Conservation (phyloP, 2,329 filamentous ascomycete genomes). For the Fusarium palustre region DNA sequence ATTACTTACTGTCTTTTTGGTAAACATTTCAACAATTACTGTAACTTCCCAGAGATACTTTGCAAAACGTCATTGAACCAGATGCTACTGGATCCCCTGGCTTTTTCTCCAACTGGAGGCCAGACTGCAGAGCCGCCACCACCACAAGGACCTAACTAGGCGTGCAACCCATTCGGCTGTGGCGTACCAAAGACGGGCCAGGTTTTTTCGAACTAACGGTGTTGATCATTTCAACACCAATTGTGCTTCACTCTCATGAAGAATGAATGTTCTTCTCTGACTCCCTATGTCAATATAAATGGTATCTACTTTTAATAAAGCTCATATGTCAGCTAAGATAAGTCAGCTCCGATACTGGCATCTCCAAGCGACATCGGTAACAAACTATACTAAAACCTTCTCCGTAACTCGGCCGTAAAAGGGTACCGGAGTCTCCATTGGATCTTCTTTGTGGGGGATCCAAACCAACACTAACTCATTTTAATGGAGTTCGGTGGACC, state of each 20-base stretch:
- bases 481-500: slow-evolving; percentile 12
- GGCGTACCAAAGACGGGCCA: slow-evolving; percentile 18
- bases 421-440: slow-evolving; percentile 25
- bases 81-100: not conserved
- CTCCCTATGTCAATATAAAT: not conserved
- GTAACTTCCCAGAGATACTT: slow-evolving; percentile 16
- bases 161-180: slow-evolving; percentile 26
- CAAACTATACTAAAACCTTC: slow-evolving; percentile 13
- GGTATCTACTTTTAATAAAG: not conserved
- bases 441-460: slow-evolving; percentile 29
- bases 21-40: not conserved
- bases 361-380: slow-evolving; percentile 37
- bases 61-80: not conserved
- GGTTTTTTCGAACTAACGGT: slow-evolving; percentile 3
- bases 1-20: not conserved
- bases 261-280: not conserved
- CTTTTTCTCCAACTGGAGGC: slow-evolving; percentile 9
- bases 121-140: slow-evolving; percentile 27
- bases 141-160: not conserved
- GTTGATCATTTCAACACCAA: not conserved
- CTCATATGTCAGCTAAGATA: slow-evolving; percentile 7
- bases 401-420: slow-evolving; percentile 36
- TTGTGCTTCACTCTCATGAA: not conserved
- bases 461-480: slow-evolving; percentile 7
- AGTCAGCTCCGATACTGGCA: slow-evolving; percentile 21